Evolutionary conservation across 345 rosid species (phyloP), one percentile per base, ranked within the genome.

Genomic region (Sisymbrium irio): DNA sequence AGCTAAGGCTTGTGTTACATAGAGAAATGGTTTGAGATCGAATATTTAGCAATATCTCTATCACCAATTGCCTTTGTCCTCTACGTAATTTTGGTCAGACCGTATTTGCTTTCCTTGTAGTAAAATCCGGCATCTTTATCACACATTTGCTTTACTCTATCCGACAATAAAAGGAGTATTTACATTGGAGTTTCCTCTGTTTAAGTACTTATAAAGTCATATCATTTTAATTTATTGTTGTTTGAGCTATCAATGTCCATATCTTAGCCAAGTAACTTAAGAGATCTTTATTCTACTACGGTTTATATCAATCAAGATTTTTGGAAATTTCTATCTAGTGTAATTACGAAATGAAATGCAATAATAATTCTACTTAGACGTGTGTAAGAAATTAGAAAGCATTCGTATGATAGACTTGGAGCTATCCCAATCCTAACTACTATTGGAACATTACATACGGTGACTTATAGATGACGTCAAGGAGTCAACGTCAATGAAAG

Each of bases 401-500:
- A 9, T 22, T 22, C 32, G 27, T 27, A 3, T 25, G 3, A 53
- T 53, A 53, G 32, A 53, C 13, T 22, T 53, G 17, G 13, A 2
- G 58, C 58, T 27, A 44, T 44, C 35, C 36, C 20, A 25, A 44
- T 44, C 35, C 36, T n/a, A 25, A 47, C 18, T 45, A 30, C 58
- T 42, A 3, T 35, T 7, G 10, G 9, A 42, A 44, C 9, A 15
- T 44, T n/a, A n/a, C 10, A 45, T 41, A 41, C 22, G 50, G 20
- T 45, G 50, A 45, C 22, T 45, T 45, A 9, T 15, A 45, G 50
- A 15, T 15, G 6, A 66, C 22, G 50, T 50, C 61, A 67, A 45
- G 2, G 51, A 28, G 55, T 57, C 66, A 70, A 70, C 65, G 65
- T 69, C 56, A 33, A 69, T 18, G 14, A 59, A 57, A 47, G 74